phyloP scores from a whole-genome alignment of 164 flowering plant genomes.

The Echeveria elegans region DNA sequence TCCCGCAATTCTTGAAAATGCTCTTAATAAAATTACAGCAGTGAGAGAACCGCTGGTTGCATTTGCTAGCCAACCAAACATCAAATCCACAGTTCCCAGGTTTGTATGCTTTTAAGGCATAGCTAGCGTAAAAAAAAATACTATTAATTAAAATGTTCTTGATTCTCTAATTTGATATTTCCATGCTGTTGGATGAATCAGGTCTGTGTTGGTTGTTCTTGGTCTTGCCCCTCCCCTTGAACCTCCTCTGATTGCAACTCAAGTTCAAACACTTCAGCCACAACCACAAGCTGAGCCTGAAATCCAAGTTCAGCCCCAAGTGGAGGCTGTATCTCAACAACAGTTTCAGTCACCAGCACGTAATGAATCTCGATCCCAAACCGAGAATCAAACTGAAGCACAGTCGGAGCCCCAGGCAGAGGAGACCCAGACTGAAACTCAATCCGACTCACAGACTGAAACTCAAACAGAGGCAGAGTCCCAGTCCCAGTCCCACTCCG shows the following conservation, averaged over 20 bases:
- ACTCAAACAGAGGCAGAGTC: background rate
- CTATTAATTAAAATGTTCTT: background rate
- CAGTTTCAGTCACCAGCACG: background rate
- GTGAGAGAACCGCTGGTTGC: constrained; percentile 66
- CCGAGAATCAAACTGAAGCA: background rate
- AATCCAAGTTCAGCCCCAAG: background rate
- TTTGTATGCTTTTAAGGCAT: too few relatives aligned
- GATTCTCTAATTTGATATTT: background rate
- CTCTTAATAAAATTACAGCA: constrained; percentile 56
- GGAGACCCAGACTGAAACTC: background rate
- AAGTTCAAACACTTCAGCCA: background rate
- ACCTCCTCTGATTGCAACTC: background rate
- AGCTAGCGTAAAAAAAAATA: too few relatives aligned
- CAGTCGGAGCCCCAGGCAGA: background rate
- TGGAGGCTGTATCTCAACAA: background rate
- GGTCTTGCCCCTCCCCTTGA: constrained; percentile 3
- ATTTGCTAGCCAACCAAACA: constrained; percentile 69
- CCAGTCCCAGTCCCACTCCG: background rate
- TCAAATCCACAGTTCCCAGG: constrained; percentile 78
- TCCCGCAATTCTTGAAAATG: constrained; percentile 78
- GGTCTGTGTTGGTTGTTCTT: constrained; percentile 10
- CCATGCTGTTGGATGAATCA: background rate
- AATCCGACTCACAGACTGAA: background rate
- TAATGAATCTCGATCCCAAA: background rate
- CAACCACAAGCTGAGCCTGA: background rate